Conservation (phyloP, 1,284 basidiomycete species). For the Microbotryum silenes-acaulis region DNA sequence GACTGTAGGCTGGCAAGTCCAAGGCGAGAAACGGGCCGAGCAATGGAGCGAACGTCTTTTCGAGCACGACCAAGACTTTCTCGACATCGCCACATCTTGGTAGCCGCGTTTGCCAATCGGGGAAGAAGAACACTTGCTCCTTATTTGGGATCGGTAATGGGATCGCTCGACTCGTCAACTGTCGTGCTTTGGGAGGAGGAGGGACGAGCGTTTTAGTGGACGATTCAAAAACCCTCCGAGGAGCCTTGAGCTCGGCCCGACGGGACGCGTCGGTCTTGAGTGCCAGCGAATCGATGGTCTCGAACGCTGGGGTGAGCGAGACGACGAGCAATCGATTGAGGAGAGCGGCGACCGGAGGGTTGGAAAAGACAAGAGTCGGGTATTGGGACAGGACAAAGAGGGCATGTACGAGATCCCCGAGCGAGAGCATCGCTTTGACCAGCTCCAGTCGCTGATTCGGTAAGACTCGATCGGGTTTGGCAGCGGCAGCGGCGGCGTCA, state of each 20-base stretch:
- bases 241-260: no score
- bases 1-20: conserved; percentile 14
- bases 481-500: conserved; percentile 15
- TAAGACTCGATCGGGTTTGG: conserved; percentile 22
- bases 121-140: conserved; percentile 82
- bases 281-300: conserved; percentile 10
- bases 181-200: background rate
- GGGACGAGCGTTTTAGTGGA: background rate
- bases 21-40: conserved; percentile 10
- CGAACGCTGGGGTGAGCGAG: conserved; percentile 36
- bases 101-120: conserved; percentile 65
- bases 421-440: conserved; percentile 67
- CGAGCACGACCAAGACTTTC: conserved; percentile 49
- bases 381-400: conserved; percentile 71
- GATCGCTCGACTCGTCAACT: background rate
- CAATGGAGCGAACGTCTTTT: conserved; percentile 45
- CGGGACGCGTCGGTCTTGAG: no score
- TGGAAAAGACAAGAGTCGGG: conserved; percentile 75
- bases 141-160: conserved; percentile 40
- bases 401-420: conserved; percentile 73
- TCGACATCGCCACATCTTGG: conserved; percentile 58
- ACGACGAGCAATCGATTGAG: conserved; percentile 37
- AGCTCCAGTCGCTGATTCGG: conserved; percentile 78
- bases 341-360: conserved; percentile 75
- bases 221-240: no score